Conservation (phyloP, 1,284 basidiomycete species). For the Ustilago bromivora region DNA sequence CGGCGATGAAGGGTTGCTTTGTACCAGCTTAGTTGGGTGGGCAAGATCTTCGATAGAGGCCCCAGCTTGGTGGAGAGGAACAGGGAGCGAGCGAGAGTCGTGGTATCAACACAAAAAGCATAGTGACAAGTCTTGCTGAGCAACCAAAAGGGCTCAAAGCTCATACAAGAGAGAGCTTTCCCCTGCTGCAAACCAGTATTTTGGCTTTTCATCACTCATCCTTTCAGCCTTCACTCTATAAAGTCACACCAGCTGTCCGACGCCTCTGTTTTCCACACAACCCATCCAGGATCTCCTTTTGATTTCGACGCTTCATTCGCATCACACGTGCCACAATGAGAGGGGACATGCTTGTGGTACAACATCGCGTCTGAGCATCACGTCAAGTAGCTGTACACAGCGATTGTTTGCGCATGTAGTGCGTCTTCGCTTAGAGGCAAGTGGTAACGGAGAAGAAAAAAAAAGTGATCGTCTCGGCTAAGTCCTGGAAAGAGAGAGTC, state of each 20-base stretch:
- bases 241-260: conserved; percentile 2
- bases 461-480: conserved; percentile 36
- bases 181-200: background rate
- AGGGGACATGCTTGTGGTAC: background rate
- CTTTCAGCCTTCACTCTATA: background rate
- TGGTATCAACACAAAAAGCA: background rate
- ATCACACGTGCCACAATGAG: background rate
- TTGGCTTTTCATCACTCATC: conserved; percentile 2
- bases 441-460: conserved; percentile 6
- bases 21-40: background rate
- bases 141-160: conserved; percentile 2
- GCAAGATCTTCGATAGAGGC: background rate
- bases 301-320: background rate
- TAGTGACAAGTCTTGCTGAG: background rate
- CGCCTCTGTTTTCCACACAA: background rate
- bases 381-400: background rate
- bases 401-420: too few species aligned
- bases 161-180: background rate
- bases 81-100: background rate
- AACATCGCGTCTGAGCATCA: background rate
- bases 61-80: background rate
- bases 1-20: background rate
- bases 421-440: background rate
- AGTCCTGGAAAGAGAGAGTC: background rate
- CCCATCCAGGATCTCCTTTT: background rate